These are phyloP conservation scores for Myochromella boudieri DNA, from an alignment of 768 basidiomycete species.

Conservation along the genomic window DNA sequence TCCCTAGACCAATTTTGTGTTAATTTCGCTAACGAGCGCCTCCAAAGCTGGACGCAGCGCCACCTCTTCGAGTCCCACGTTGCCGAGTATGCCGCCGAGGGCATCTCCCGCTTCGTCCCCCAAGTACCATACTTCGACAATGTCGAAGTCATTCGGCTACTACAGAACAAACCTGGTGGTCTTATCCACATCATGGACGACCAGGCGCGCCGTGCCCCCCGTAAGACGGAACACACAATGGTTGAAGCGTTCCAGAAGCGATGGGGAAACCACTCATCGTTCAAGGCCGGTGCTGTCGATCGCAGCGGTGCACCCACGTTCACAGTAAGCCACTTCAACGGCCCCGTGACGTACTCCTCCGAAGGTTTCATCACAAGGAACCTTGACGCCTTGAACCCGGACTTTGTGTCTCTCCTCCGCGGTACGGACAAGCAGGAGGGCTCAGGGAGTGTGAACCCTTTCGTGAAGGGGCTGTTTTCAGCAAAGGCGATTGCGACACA, in stretches of 20 bases:
- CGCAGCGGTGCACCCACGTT: slow-evolving; percentile 83
- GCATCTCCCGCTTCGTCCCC: slow-evolving; percentile 68
- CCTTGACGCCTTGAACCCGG: slow-evolving; percentile 85
- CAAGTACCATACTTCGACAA: slow-evolving; percentile 87
- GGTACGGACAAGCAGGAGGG: slow-evolving; percentile 66
- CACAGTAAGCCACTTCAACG: slow-evolving; percentile 89
- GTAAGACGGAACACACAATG: slow-evolving; percentile 94
- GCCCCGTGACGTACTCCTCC: slow-evolving; percentile 87
- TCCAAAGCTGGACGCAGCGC: slow-evolving; percentile 82
- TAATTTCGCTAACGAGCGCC: slow-evolving; percentile 93
- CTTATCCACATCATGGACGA: slow-evolving; percentile 98
- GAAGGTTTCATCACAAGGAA: slow-evolving; percentile 90
- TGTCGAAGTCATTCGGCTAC: slow-evolving; percentile 80
- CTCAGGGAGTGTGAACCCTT: slow-evolving; percentile 84
- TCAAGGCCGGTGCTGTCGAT: slow-evolving; percentile 78
- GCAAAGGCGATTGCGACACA: slow-evolving; percentile 89
- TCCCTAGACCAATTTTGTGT: slow-evolving; percentile 95
- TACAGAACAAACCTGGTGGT: slow-evolving; percentile 87
- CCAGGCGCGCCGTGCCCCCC: slow-evolving; percentile 80
- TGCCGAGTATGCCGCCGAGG: slow-evolving; percentile 82
- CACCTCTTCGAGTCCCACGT: slow-evolving; percentile 79
- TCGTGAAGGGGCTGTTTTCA: slow-evolving; percentile 88
- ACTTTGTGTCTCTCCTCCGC: slow-evolving; percentile 87
- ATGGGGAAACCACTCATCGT: slow-evolving; percentile 91
- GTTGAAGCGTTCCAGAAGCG: slow-evolving; percentile 92